Evolutionary conservation across 164 flowering plant species (phyloP).

Genomic region (Stephania japonica): DNA sequence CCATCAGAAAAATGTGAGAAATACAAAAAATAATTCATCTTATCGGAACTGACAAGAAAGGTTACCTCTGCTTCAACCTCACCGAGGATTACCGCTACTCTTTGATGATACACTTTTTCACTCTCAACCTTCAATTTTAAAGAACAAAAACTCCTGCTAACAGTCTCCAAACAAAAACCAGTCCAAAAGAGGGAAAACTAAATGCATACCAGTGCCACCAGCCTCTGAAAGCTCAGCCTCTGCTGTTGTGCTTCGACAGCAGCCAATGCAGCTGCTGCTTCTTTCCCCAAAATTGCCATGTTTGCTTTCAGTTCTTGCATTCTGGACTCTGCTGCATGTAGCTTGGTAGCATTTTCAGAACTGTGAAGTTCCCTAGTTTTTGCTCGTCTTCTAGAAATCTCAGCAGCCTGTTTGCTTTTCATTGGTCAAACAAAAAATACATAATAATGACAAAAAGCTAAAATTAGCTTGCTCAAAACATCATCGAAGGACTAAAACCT

Average conservation of each 20-base stretch:
- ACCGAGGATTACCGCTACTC: constrained; percentile 72
- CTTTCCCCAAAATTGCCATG: constrained; percentile 96
- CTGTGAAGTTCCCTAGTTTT: constrained; percentile 64
- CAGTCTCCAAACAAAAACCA: not conserved
- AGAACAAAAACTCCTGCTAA: not conserved
- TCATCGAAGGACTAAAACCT: too few species aligned
- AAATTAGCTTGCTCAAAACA: not conserved
- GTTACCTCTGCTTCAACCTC: constrained; percentile 88
- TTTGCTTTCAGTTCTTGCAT: constrained; percentile 90
- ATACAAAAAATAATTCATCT: not conserved
- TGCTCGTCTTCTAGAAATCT: constrained; percentile 72
- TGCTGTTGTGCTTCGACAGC: constrained; percentile 96
- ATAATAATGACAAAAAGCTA: constrained; percentile 11
- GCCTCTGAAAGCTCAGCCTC: constrained; percentile 88
- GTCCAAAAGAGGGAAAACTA: not conserved
- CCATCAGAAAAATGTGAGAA: not conserved
- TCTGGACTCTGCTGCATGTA: constrained; percentile 76
- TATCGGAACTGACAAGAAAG: not conserved
- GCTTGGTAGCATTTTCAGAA: constrained; percentile 69
- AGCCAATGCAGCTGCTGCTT: constrained; percentile 90
- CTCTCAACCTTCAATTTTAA: constrained; percentile 69
- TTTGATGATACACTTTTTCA: constrained; percentile 65
- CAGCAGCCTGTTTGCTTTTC: constrained; percentile 63
- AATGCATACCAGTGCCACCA: constrained; percentile 70
- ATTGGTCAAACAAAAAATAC: constrained; percentile 14